Evolutionary conservation across 495 filamentous ascomycete genomes (phyloP).

Genomic region (Cudoniella acicularis): DNA sequence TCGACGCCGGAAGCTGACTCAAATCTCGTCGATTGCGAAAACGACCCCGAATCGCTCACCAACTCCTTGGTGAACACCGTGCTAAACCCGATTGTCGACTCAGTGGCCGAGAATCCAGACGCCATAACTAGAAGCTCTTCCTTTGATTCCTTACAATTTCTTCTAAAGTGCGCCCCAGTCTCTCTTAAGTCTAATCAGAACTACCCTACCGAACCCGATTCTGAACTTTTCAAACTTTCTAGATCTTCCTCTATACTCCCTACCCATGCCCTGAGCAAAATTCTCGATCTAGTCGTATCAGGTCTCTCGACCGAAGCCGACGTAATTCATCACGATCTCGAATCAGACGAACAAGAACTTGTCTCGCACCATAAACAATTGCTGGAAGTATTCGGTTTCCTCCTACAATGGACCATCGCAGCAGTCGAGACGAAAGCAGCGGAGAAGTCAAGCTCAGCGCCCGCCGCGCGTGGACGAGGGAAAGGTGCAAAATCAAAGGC

Average conservation of each 20-base stretch:
- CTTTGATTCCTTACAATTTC: constrained; percentile 91
- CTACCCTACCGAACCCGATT: constrained; percentile 21
- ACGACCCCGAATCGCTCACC: constrained; percentile 80
- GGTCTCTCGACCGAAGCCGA: constrained; percentile 93
- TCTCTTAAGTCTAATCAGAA: constrained; percentile 45
- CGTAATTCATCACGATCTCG: constrained; percentile 76
- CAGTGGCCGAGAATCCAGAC: constrained; percentile 86
- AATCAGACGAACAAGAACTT: constrained; percentile 85
- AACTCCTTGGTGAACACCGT: constrained; percentile 75
- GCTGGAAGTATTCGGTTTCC: constrained; percentile 90
- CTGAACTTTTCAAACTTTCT: constrained; percentile 57
- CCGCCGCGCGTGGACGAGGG: constrained; percentile 65
- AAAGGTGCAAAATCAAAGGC: constrained; percentile 74
- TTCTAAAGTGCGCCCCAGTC: constrained; percentile 88
- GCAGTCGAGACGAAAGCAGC: constrained; percentile 90
- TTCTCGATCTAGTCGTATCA: constrained; percentile 89
- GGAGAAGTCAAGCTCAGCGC: constrained; percentile 74
- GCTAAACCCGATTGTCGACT: constrained; percentile 90
- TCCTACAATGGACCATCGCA: constrained; percentile 91
- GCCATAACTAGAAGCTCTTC: constrained; percentile 70
- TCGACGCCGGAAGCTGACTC: constrained; percentile 84
- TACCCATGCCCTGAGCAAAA: constrained; percentile 77
- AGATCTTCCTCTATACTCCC: constrained; percentile 85
- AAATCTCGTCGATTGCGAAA: constrained; percentile 84
- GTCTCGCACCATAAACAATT: constrained; percentile 82